These are phyloP conservation scores for Pouteria campechiana DNA, from an alignment of 179 eudicot species.

Conservation along the genomic window DNA sequence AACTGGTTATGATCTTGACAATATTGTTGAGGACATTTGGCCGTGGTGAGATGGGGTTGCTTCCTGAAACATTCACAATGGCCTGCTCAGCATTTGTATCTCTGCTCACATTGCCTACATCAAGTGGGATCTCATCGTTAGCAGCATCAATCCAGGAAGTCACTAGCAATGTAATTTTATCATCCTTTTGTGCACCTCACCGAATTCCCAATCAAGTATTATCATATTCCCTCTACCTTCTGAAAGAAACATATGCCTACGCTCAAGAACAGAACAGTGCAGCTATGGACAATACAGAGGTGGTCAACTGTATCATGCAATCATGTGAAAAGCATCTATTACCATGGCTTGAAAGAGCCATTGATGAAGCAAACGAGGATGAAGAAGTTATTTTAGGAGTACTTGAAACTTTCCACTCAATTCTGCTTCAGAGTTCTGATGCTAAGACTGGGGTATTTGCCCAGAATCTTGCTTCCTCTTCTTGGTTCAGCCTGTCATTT, in stretches of 20 bases:
- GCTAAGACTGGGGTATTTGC: conserved; percentile 32
- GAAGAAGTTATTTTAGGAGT: conserved; percentile 56
- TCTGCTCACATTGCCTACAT: conserved; percentile 61
- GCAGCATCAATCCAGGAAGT: conserved; percentile 37
- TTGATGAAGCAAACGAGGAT: conserved; percentile 69
- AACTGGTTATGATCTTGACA: conserved; percentile 44
- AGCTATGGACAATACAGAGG: conserved; percentile 16
- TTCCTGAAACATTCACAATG: conserved; percentile 58
- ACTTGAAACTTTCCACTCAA: conserved; percentile 58
- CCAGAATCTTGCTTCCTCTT: conserved; percentile 41
- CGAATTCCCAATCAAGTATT: conserved; percentile 37
- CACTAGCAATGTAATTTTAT: conserved; percentile 40
- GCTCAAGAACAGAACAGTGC: conserved; percentile 22
- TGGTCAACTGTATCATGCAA: conserved; percentile 33
- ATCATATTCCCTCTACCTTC: conserved; percentile 62
- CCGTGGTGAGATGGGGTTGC: conserved; percentile 65
- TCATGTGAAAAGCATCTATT: conserved; percentile 48
- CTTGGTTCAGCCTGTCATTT: conserved; percentile 79
- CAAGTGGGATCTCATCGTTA: conserved; percentile 37
- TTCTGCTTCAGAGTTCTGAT: conserved; percentile 48
- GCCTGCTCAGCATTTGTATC: conserved; percentile 66
- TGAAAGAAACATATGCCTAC: conserved; percentile 70
- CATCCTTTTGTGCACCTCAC: conserved; percentile 34
- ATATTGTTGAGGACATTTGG: conserved; percentile 56
- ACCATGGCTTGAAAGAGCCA: conserved; percentile 65